Evolutionary conservation across 768 basidiomycete genomes (phyloP).

Genomic region (Auricularia auricula-judae): DNA sequence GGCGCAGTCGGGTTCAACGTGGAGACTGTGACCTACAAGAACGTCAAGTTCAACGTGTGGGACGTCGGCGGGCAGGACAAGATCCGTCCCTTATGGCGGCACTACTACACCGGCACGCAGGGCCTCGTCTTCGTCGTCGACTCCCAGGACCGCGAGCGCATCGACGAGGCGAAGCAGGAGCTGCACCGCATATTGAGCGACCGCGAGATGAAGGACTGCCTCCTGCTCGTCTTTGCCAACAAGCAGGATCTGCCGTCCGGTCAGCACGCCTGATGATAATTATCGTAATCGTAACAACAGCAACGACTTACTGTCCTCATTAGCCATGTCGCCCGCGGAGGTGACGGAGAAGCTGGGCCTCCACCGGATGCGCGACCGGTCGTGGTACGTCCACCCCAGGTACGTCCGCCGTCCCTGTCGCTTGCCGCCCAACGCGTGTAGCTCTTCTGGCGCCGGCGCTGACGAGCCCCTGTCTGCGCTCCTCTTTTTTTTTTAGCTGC

Average conservation of each 20-base stretch:
- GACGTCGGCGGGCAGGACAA: constrained; percentile 99
- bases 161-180: constrained; percentile 95
- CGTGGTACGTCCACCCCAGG: constrained; percentile 99
- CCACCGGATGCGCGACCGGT: constrained; percentile 91
- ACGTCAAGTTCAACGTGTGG: constrained; percentile 92
- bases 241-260: constrained; percentile 98
- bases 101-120: constrained; percentile 98
- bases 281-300: background rate
- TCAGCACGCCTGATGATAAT: constrained; percentile 27
- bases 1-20: constrained; percentile 90
- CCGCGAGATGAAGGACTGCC: constrained; percentile 95
- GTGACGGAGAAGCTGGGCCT: constrained; percentile 95
- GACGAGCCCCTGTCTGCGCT: background rate
- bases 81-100: constrained; percentile 95
- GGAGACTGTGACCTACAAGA: constrained; percentile 98
- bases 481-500: constrained; percentile 42
- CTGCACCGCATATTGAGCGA: constrained; percentile 92
- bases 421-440: background rate
- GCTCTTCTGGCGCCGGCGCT: background rate
- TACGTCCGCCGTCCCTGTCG: constrained; percentile 25
- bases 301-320: constrained; percentile 1
- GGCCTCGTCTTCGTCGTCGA: constrained; percentile 98
- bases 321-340: constrained; percentile 98
- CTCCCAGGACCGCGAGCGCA: constrained; percentile 87
- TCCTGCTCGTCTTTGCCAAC: constrained; percentile 97